Conservation (phyloP, 768 basidiomycete species). For the Favolaschia claudopus region DNA sequence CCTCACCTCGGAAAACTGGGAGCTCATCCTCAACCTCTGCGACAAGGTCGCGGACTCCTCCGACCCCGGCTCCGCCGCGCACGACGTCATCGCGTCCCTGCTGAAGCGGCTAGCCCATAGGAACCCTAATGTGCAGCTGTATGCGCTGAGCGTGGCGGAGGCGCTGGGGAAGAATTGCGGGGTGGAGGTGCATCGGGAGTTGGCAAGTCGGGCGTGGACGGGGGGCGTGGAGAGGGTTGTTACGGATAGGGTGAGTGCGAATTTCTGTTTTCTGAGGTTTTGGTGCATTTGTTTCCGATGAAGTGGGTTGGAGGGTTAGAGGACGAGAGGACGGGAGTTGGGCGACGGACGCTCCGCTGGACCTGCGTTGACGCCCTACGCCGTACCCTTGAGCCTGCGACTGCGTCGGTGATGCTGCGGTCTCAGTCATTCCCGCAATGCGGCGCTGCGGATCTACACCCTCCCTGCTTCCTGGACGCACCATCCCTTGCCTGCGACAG, state of each 20-base stretch:
- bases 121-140: constrained; percentile 96
- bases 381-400: too few relatives aligned
- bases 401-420: too few relatives aligned
- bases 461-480: too few relatives aligned
- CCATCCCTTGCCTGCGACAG: too few relatives aligned
- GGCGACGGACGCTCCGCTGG: too few relatives aligned
- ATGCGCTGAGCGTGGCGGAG: constrained; percentile 87
- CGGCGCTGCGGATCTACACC: too few relatives aligned
- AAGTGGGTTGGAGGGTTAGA: too few relatives aligned
- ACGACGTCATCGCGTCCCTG: constrained; percentile 82
- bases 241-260: constrained; percentile 76
- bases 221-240: constrained; percentile 87
- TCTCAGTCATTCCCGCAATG: too few relatives aligned
- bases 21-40: constrained; percentile 90
- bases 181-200: constrained; percentile 80
- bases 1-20: constrained; percentile 95
- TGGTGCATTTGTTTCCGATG: background rate
- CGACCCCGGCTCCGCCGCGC: constrained; percentile 91
- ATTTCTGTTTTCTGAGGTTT: background rate
- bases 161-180: constrained; percentile 92
- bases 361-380: too few relatives aligned
- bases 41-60: constrained; percentile 94
- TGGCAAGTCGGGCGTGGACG: constrained; percentile 91
- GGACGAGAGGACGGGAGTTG: too few relatives aligned
- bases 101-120: constrained; percentile 93